Evolutionary conservation across 129 eudicot species (phyloP).

Genomic region (Tanacetum coccineum): DNA sequence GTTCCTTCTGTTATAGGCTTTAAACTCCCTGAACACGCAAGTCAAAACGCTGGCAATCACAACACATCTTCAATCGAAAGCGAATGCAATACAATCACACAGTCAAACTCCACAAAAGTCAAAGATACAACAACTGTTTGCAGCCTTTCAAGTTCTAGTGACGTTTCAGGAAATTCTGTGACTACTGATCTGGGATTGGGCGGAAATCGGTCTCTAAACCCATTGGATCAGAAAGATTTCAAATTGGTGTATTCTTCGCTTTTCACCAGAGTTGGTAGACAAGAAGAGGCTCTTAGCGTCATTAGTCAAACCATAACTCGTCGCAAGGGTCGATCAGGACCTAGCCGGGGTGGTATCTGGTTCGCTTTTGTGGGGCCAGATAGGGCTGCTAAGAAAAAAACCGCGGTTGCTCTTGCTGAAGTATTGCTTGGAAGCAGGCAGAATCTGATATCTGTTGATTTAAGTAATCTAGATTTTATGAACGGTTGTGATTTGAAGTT

Average conservation of each 20-base stretch:
- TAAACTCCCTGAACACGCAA: conserved; percentile 35
- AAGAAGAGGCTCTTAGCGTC: conserved; percentile 55
- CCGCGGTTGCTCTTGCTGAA: conserved; percentile 65
- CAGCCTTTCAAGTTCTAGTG: conserved; percentile 37
- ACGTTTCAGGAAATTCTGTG: conserved; percentile 51
- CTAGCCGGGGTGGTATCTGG: conserved; percentile 66
- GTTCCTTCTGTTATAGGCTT: conserved; percentile 56
- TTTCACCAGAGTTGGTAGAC: conserved; percentile 48
- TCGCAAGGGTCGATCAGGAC: conserved; percentile 30
- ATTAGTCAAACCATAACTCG: conserved; percentile 52
- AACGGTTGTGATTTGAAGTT: conserved; percentile 34
- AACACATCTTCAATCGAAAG: conserved; percentile 37
- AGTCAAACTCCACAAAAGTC: conserved; percentile 28
- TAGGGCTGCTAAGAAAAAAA: conserved; percentile 50
- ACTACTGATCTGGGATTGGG: conserved; percentile 68
- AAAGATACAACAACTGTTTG: conserved; percentile 25
- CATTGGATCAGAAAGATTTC: conserved; percentile 43
- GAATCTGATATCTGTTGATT: conserved; percentile 52
- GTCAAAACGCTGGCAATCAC: conserved; percentile 10
- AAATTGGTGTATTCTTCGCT: conserved; percentile 53
- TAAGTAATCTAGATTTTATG: conserved; percentile 36
- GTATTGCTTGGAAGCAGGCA: conserved; percentile 55
- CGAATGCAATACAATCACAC: conserved; percentile 21
- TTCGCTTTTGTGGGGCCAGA: conserved; percentile 67
- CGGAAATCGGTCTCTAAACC: neutral